Base-by-base conservation (phyloP, 495 filamentous ascomycete genomes). In the Darksidea phi region DNA sequence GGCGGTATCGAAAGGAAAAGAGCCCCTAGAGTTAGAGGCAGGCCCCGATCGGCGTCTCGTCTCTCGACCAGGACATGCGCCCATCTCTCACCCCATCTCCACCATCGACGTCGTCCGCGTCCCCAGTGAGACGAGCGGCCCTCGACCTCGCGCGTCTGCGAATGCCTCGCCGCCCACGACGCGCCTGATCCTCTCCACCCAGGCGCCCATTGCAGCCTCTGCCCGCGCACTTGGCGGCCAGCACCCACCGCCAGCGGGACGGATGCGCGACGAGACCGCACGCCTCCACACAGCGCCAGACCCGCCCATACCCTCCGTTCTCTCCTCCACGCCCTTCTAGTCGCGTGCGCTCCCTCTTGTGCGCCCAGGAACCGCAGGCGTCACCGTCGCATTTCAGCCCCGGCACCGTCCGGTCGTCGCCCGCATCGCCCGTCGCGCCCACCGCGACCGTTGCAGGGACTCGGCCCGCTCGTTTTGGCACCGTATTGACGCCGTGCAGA, bases 201-300 rank as follows among this genome's bases (percentile, higher is more conserved):
- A 49, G 45, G 23, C 36, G 45, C 18, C 63, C 52, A 58, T 58
- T 58, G 63, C 64, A 36, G 47, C 50, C 53, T 54, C 48, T 36
- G 34, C 15, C 53, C 55, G 41, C 52, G 57, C 56, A 55, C 26
- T 46, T 58, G 55, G 50, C 56, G 50, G 57, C 57, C 56, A 41
- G 8, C 42, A 25, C 34, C 50, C 59, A 48, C 37, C 53, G 61
- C 47, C 63, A 37, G 41, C 56, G 48, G 45, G 34, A 48, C 66
- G 61, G 45, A 68, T 68, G 66, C 66, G 66, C 63, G 63, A 66
- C 36, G 41, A 43, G 5, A 66, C 57, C 38, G 51, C 56, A 60
- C 51, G 7, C 45, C 43, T 21, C 17, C 13, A 38, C 50, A 46
- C 62, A 28, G 61, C 61, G 61, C 53, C 48, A 54, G 43, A 54